Evolutionary conservation across 805 yeast genomes (phyloP).

Genomic region (Yarrowia keelungensis): DNA sequence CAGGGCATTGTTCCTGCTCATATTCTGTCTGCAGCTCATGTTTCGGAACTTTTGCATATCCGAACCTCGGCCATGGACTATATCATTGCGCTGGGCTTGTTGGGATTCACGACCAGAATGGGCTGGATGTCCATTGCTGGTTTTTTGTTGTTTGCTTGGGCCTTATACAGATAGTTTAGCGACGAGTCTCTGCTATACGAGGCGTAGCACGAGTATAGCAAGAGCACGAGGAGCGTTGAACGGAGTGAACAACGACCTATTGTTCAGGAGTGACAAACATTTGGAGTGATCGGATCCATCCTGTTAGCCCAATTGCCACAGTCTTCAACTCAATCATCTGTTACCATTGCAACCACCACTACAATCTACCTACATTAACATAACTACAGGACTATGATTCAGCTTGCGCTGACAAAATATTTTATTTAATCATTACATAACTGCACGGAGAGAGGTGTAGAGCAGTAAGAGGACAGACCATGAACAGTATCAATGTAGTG

Average conservation of each 20-base stretch:
- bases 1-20: constrained; percentile 12
- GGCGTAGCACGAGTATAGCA: too few relatives aligned
- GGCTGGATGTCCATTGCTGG: constrained; percentile 33
- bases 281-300: too few relatives aligned
- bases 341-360: neutral
- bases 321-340: too few relatives aligned
- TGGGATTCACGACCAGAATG: constrained; percentile 20
- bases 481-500: too few relatives aligned
- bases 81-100: constrained; percentile 19
- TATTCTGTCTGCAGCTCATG: constrained; percentile 26
- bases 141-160: constrained; percentile 23
- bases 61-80: constrained; percentile 32
- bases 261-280: too few relatives aligned
- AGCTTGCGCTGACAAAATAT: neutral
- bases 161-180: neutral
- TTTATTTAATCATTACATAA: constrained; percentile 6
- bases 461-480: neutral
- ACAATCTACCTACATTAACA: neutral
- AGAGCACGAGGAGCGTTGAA: too few relatives aligned
- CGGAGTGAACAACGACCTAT: too few relatives aligned
- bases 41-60: constrained; percentile 23
- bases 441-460: neutral
- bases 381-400: constrained; percentile 12
- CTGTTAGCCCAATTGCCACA: too few relatives aligned
- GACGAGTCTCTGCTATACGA: too few relatives aligned